Base-by-base conservation (phyloP, 768 basidiomycete genomes). In the Suillus fuscotomentosus region DNA sequence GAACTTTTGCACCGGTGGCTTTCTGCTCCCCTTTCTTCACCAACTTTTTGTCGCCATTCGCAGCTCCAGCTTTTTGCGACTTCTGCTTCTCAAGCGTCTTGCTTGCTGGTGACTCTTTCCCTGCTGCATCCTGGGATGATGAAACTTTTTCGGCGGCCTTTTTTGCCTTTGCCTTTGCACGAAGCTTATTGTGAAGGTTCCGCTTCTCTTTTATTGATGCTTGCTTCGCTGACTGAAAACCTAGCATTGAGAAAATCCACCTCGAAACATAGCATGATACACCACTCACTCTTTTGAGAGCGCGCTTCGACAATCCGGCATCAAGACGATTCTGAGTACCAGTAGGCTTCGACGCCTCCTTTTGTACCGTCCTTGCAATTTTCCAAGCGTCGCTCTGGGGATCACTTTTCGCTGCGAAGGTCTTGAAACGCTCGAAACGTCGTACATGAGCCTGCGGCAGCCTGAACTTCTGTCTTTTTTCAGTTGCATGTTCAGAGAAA, bases 391-490 rank as follows among this genome's bases (percentile, higher is more conserved):
- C 83, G 24, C 78, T 77, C 14, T 78, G 75, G 0, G 80, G 79
- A n/a, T 80, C 78, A 2, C 74, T 79, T 47, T 72, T 67, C 22
- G 66, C 70, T 13, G 86, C 80, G 22, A 83, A 73, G 15, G 71
- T 72, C 34, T 70, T 78, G 68, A 91, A 85, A 24, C 80, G 83
- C 39, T 80, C 82, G 43, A 84, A 79, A 42, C 87, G 86, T 50
- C 89, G 85, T 68, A 77, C 78, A 77, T 92, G 91, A 36, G 83
- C 86, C 91, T 92, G 72, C 61, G 55, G 48, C 13, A 41, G 39
- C 39, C 64, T 66, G 36, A 55, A 45, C 43, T 20, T 65, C 42
- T 17, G 31, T 65, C 22, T 54, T 45, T 27, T 65, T 34, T 24
- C 24, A 34, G 48, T 48, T 47, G 20, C 8, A 45, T 20, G 42